Evolutionary conservation across 352 stramenopile species (phyloP), one percentile per base, ranked within the genome.

Genomic region (Phytophthora ohioensis): DNA sequence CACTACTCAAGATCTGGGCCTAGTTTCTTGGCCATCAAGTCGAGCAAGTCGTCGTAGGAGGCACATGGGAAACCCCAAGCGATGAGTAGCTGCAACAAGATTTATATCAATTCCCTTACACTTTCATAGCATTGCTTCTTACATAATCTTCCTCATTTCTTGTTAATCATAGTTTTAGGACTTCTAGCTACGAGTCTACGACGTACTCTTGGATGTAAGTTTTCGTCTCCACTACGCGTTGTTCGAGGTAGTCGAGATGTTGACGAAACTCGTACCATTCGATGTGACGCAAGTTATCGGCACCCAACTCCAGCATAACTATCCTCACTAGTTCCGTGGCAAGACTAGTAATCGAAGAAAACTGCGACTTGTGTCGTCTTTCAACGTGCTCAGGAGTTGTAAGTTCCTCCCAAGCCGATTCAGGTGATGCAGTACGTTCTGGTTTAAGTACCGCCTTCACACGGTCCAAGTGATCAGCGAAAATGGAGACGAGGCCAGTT

Each of bases 1-100:
- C 96, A 57, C 83, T 98, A 68, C 89, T 99, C 66, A 99, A 99
- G 88, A 91, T 99, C 67, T 99, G 95, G 93, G 93, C 94, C 13
- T 98, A 91, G 60, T 43, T n/a, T 46, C 21, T 36, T 51, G 10
- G 13, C 8, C 42, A 27, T 52, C 36, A 38, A 58, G n/a, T 62
- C 35, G 47, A 62, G 41, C 36, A 63, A 49, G 21, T 43, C 41
- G 43, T 48, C 39, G 31, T 51, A 61, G 39, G 48, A 67, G 21
- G 27, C 43, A 35, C 55, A 30, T 52, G 32, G 10, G 15, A 15
- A 64, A 35, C 13, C 34, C 30, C 11, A 35, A 51, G 41, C 54
- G 10, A 51, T 8, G 36, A 31, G 61, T 27, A 27, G 21, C 21
- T 27, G 53, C 57, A 73, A 66, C 36, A 66, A 47, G 53, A 51